A percentile compares a stretch with the other conserved stretches of the same genome.
Evolutionary conservation across 2,329 filamentous ascomycete species (phyloP).

Genomic region (Huntiella abstrusa): DNA sequence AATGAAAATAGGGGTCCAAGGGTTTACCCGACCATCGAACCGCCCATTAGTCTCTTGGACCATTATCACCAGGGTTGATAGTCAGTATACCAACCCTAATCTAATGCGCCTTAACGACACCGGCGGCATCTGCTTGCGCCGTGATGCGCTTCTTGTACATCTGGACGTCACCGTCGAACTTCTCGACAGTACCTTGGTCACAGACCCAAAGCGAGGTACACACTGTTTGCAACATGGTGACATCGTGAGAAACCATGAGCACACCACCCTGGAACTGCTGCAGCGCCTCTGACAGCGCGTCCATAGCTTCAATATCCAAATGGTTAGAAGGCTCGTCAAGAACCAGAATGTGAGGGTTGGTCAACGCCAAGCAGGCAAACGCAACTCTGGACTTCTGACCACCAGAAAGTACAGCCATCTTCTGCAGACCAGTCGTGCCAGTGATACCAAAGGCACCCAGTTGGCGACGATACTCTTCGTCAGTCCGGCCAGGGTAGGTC

Average conservation of each 20-base stretch:
- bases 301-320: conserved; percentile 98
- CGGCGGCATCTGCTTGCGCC: conserved; percentile 70
- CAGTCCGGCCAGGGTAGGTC: conserved; percentile 71
- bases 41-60: not conserved
- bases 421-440: conserved; percentile 88
- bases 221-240: conserved; percentile 94
- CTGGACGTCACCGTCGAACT: conserved; percentile 88
- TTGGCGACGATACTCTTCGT: conserved; percentile 92
- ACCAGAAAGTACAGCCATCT: conserved; percentile 84
- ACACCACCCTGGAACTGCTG: conserved; percentile 83
- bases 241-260: conserved; percentile 97
- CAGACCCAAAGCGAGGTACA: conserved; percentile 94
- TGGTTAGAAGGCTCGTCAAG: conserved; percentile 98
- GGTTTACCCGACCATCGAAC: not conserved
- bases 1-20: conserved; percentile 1
- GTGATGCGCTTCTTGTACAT: conserved; percentile 95
- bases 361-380: conserved; percentile 86
- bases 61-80: not conserved
- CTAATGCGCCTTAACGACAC: conserved; percentile 56
- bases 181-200: conserved; percentile 81
- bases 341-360: conserved; percentile 90
- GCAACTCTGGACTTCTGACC: conserved; percentile 97
- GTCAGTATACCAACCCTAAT: not conserved
- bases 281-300: conserved; percentile 72
- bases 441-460: conserved; percentile 81